These are phyloP conservation scores for Vitis cinerea DNA, from an alignment of 164 flowering plant species.

Conservation along the genomic window DNA sequence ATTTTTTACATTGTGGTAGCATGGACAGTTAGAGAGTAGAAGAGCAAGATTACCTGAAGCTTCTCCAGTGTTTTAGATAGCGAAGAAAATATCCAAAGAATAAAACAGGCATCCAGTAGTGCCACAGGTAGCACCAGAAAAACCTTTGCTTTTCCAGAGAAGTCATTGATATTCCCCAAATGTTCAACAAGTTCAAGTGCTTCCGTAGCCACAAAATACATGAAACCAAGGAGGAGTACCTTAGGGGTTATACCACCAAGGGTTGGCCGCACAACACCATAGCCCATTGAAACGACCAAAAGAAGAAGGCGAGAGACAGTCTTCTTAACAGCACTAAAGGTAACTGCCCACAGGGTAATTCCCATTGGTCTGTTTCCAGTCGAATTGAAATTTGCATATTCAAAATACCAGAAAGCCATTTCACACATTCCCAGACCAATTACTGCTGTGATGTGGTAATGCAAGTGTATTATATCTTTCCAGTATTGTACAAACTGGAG, in stretches of 20 bases:
- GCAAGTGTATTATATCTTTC: slow-evolving; percentile 77
- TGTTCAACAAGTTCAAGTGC: slow-evolving; percentile 83
- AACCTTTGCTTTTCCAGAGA: slow-evolving; percentile 66
- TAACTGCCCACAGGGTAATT: slow-evolving; percentile 80
- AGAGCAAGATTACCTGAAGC: slow-evolving; percentile 52
- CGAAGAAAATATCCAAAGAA: slow-evolving; percentile 86
- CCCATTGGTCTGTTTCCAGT: slow-evolving; percentile 87
- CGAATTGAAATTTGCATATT: slow-evolving; percentile 74
- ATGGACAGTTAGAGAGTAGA: not conserved
- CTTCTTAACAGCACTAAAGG: slow-evolving; percentile 73
- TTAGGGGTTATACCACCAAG: slow-evolving; percentile 67
- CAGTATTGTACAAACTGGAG: slow-evolving; percentile 65
- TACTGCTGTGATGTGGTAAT: slow-evolving; percentile 72
- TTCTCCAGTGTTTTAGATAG: slow-evolving; percentile 69
- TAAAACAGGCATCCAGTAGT: slow-evolving; percentile 74
- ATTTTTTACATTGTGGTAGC: not conserved
- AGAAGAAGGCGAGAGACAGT: slow-evolving; percentile 81
- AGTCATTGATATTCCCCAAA: slow-evolving; percentile 83
- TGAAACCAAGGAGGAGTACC: slow-evolving; percentile 61
- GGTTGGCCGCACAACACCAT: slow-evolving; percentile 78
- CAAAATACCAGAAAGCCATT: slow-evolving; percentile 95
- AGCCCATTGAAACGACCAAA: slow-evolving; percentile 88
- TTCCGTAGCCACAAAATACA: slow-evolving; percentile 70
- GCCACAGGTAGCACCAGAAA: slow-evolving; percentile 78
- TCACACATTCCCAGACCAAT: slow-evolving; percentile 93